Evolutionary conservation across 371 early-diverging fungal species (phyloP), one percentile per base, ranked within the genome.

Genomic region (Parasitella parasitica): DNA sequence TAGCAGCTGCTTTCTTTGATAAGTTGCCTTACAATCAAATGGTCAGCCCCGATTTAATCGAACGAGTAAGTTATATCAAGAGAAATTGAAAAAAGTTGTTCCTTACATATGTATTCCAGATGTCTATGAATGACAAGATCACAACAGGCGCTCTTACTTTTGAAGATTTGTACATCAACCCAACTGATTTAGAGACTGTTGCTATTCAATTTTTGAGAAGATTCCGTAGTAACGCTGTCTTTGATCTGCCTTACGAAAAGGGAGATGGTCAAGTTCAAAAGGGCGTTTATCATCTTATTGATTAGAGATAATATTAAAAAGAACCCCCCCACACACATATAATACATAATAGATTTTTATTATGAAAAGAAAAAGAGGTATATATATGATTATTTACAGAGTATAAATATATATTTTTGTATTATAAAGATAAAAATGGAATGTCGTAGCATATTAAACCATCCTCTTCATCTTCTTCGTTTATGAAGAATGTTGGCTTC

Each of bases 201-300:
- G 90, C 93, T 67, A 81, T 92, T 55, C 89, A 89, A 54, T 95
- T 88, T 80, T 83, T 94, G 65, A 85, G 92, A 80, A 88, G 90
- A 73, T 91, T 86, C 86, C 89, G 93, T 72, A 84, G 83, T 65
- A 84, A 81, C 54, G 85, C 83, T 64, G 79, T 81, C 56, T 86
- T 82, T 74, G 86, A 86, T 72, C 75, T 83, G 68, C 85, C 85
- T 61, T 79, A 75, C 30, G 81, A 82, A 64, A 85, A 85, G 83
- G 83, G 84, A 53, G 83, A 81, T 46, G 78, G 81, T 56, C 59
- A 78, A 60, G 37, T 78, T 39, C 78, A 84, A 77, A 85, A 85
- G 82, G 84, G 84, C 66, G 78, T 82, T 59, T 81, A 82, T 72
- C 87, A 86, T 69, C 69, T 85, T 57, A 81, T 83, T 64, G 82